Conservation (phyloP, 2,329 filamentous ascomycete species). For the Eutypella sp. region DNA sequence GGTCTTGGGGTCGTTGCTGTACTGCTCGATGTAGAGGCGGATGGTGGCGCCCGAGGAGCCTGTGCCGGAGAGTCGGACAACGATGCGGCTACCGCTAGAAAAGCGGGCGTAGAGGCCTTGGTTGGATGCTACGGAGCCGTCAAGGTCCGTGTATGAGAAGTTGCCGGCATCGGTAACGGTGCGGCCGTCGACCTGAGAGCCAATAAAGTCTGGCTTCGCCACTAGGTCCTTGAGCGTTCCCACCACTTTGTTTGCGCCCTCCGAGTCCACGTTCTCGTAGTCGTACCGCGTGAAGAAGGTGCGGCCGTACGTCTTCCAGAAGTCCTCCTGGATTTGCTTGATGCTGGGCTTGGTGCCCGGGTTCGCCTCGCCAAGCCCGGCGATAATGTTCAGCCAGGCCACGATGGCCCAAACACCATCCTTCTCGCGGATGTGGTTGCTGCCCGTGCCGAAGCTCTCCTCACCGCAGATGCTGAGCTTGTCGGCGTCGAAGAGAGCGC, state of each 20-base stretch:
- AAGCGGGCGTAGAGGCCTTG: constrained; percentile 95
- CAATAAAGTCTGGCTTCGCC: constrained; percentile 68
- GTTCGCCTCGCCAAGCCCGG: constrained; percentile 80
- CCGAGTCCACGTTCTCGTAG: constrained; percentile 91
- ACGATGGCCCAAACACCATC: constrained; percentile 97
- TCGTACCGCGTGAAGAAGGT: constrained; percentile 99
- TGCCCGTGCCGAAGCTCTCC: constrained; percentile 96
- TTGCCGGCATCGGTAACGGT: constrained; percentile 88
- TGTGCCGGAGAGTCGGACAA: constrained; percentile 91
- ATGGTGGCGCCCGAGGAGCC: constrained; percentile 95
- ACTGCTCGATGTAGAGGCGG: constrained; percentile 93
- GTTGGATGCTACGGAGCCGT: constrained; percentile 91
- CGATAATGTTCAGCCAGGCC: constrained; percentile 98
- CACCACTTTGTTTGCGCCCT: constrained; percentile 86
- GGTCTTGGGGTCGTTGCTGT: constrained; percentile 74
- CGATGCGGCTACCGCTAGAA: constrained; percentile 88
- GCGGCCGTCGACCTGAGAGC: constrained; percentile 70
- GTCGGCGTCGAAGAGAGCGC: constrained; percentile 86
- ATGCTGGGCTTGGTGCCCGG: constrained; percentile 82
- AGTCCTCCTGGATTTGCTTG: constrained; percentile 91
- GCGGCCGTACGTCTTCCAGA: constrained; percentile 93
- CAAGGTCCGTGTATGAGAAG: constrained; percentile 98
- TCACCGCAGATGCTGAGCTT: constrained; percentile 98
- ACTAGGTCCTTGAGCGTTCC: constrained; percentile 76
- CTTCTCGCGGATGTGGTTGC: constrained; percentile 99